Percentiles rank a stretch among this genome's conserved stretches.
These are phyloP conservation scores for Hymenotorrendiella dingleyae DNA, from an alignment of 2,329 filamentous ascomycete species.

Conservation along the genomic window DNA sequence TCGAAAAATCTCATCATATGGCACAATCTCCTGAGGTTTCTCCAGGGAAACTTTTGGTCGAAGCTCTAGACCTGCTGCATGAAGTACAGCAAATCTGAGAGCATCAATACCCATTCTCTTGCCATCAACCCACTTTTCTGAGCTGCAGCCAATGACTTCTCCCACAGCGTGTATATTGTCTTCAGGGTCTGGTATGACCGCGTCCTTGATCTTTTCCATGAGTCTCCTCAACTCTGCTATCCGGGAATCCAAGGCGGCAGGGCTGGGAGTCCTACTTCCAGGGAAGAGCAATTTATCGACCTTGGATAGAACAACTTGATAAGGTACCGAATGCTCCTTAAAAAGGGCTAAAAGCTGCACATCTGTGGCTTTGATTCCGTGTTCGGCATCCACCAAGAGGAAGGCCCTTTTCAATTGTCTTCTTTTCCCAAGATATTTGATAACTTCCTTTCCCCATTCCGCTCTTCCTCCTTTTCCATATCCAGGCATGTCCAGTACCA, in stretches of 20 bases:
- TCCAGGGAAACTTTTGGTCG: slow-evolving; percentile 34
- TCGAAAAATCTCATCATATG: slow-evolving; percentile 24
- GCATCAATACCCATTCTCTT: slow-evolving; percentile 53
- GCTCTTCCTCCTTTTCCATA: slow-evolving; percentile 57
- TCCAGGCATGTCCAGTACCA: slow-evolving; percentile 66
- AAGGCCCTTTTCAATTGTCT: slow-evolving; percentile 56
- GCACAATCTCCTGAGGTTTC: slow-evolving; percentile 26
- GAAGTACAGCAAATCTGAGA: slow-evolving; percentile 57
- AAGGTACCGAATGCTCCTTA: slow-evolving; percentile 48
- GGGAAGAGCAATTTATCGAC: slow-evolving; percentile 49
- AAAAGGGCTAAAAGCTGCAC: slow-evolving; percentile 50
- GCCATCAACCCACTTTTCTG: slow-evolving; percentile 41
- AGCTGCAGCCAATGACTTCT: slow-evolving; percentile 55
- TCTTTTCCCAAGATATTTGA: slow-evolving; percentile 59
- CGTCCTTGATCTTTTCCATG: slow-evolving; percentile 34
- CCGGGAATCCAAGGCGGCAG: slow-evolving; percentile 29
- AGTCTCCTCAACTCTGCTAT: slow-evolving; percentile 34
- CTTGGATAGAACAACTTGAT: slow-evolving; percentile 63
- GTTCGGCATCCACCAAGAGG: slow-evolving; percentile 56
- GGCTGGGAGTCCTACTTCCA: slow-evolving; percentile 28
- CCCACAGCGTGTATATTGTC: slow-evolving; percentile 40
- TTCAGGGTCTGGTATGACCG: slow-evolving; percentile 37
- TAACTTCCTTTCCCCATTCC: slow-evolving; percentile 61
- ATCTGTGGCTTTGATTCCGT: slow-evolving; percentile 59
- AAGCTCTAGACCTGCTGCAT: slow-evolving; percentile 51